These are phyloP conservation scores for Mesembryanthemum crystallinum DNA, from an alignment of 148 eudicot genomes.

Conservation along the genomic window DNA sequence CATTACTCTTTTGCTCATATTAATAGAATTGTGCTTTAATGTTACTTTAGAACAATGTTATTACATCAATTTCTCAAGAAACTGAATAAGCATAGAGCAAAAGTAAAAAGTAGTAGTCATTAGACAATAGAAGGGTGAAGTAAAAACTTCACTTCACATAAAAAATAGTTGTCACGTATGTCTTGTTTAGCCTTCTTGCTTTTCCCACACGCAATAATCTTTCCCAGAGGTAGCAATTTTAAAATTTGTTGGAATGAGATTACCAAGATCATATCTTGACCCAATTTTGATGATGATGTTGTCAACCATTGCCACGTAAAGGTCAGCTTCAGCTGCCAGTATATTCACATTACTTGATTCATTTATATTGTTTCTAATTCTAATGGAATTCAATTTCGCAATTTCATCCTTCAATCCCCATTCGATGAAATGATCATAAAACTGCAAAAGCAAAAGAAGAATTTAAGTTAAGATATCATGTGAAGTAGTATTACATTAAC, in stretches of 20 bases:
- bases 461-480: too few species aligned
- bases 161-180: neutral
- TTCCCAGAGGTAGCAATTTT: neutral
- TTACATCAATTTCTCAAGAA: too few species aligned
- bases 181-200: neutral
- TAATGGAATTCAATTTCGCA: constrained; percentile 30
- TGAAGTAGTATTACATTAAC: too few species aligned
- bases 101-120: too few species aligned
- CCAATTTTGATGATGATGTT: constrained; percentile 35
- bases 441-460: constrained; percentile 25
- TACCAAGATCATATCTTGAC: constrained; percentile 39
- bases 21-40: too few species aligned
- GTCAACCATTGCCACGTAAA: constrained; percentile 56
- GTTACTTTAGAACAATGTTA: too few species aligned
- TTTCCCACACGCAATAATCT: constrained; percentile 8
- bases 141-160: neutral
- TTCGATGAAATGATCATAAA: constrained; percentile 54
- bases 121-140: neutral
- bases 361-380: constrained; percentile 40
- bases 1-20: too few species aligned
- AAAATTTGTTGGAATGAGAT: constrained; percentile 42
- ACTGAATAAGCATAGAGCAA: too few species aligned
- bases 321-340: constrained; percentile 45
- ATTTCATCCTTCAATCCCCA: constrained; percentile 58
- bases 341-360: constrained; percentile 45